A percentile compares a stretch with the other conserved stretches of the same genome.
phyloP scores from a whole-genome alignment of 306 rosid genomes.

The Calophaca sinica region DNA sequence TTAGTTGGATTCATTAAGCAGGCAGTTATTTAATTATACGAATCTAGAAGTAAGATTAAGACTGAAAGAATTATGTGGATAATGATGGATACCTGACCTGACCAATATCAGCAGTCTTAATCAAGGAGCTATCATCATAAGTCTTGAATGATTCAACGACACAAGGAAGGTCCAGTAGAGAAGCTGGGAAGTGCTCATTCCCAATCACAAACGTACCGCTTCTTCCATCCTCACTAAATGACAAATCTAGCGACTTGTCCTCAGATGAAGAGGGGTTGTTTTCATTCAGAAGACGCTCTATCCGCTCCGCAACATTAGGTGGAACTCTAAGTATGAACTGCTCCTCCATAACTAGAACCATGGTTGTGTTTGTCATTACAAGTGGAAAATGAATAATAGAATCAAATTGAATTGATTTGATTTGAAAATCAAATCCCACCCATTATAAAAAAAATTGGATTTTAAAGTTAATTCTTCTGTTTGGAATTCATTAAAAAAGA shows the following conservation, averaged over 20 bases:
- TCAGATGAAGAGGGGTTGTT: slow-evolving; percentile 48
- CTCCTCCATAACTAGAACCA: slow-evolving; percentile 48
- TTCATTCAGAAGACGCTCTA: slow-evolving; percentile 52
- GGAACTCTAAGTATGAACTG: slow-evolving; percentile 56
- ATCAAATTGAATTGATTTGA: slow-evolving; percentile 6
- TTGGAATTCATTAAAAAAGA: background rate
- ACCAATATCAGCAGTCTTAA: slow-evolving; percentile 69
- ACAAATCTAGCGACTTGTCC: slow-evolving; percentile 52
- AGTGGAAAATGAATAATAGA: background rate
- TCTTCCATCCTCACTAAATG: slow-evolving; percentile 50
- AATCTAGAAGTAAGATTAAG: background rate
- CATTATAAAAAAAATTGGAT: background rate
- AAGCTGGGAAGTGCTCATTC: slow-evolving; percentile 77
- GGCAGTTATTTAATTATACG: background rate
- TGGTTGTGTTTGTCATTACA: background rate
- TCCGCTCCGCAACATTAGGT: slow-evolving; percentile 48
- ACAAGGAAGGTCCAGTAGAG: slow-evolving; percentile 84
- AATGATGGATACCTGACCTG: slow-evolving; percentile 44
- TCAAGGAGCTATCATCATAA: slow-evolving; percentile 78
- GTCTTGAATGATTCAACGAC: slow-evolving; percentile 84
- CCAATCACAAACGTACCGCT: slow-evolving; percentile 51
- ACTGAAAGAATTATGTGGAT: slow-evolving; percentile 5
- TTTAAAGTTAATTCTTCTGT: background rate
- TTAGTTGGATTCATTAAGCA: background rate
- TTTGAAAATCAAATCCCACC: background rate